Evolutionary conservation across 371 early-diverging fungal genomes (phyloP).

Genomic region (Capillidium rhysosporum): DNA sequence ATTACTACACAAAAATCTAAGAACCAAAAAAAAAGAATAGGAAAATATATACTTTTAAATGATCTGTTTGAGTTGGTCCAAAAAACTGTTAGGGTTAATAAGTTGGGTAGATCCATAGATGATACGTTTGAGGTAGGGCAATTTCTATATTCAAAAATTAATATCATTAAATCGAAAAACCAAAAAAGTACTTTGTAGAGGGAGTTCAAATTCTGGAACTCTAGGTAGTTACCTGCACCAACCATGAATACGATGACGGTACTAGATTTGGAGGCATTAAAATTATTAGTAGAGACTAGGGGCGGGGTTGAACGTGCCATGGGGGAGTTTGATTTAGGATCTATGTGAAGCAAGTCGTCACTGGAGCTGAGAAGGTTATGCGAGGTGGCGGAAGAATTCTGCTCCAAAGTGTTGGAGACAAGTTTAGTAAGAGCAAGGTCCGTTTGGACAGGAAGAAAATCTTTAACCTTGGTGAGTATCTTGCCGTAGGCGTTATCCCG

Average conservation of each 20-base stretch:
- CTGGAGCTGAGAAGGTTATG: constrained; percentile 26
- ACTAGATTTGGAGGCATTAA: constrained; percentile 23
- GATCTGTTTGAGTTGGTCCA: constrained; percentile 40
- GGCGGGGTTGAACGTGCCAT: constrained; percentile 16
- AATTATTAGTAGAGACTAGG: constrained; percentile 13
- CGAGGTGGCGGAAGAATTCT: constrained; percentile 11
- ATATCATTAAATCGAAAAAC: background rate
- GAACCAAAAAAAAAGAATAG: no score
- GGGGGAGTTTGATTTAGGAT: constrained; percentile 39
- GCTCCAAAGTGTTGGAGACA: constrained; percentile 68
- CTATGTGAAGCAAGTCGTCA: constrained; percentile 72
- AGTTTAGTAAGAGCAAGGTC: constrained; percentile 71
- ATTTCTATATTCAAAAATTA: constrained; percentile 17
- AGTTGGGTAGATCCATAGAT: constrained; percentile 95
- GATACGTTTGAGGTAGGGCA: constrained; percentile 52
- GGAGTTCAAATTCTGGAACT: constrained; percentile 86
- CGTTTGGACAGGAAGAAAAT: constrained; percentile 71
- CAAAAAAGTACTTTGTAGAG: constrained; percentile 12
- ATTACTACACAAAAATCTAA: no score
- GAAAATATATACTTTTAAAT: no score
- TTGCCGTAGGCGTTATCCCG: constrained; percentile 55
- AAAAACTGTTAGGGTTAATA: constrained; percentile 61
- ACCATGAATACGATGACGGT: constrained; percentile 91
- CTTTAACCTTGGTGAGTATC: constrained; percentile 83
- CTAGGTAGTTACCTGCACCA: constrained; percentile 92